A percentile compares a stretch with the other conserved stretches of the same genome.
Evolutionary conservation across 2,329 filamentous ascomycete genomes (phyloP).

Genomic region (Mycosphaerella arachidis): DNA sequence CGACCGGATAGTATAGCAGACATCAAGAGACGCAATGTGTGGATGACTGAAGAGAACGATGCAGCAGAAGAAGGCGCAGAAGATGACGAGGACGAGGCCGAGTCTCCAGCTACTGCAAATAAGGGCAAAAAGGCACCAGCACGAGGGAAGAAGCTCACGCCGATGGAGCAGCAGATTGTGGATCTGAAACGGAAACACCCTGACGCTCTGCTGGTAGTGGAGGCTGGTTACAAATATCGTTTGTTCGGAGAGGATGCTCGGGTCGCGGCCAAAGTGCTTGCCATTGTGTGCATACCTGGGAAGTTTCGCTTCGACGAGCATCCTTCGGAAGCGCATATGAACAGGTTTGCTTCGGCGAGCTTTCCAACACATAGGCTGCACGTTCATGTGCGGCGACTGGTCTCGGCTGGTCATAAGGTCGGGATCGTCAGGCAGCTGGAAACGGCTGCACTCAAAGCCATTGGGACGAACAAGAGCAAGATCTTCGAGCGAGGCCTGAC

Average conservation of each 20-base stretch:
- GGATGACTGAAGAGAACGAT: conserved; percentile 51
- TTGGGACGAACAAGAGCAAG: conserved; percentile 86
- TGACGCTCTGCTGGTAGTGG: conserved; percentile 85
- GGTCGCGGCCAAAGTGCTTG: conserved; percentile 79
- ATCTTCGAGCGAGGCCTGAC: conserved; percentile 91
- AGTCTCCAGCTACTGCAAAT: conserved; percentile 46
- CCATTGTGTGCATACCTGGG: conserved; percentile 94
- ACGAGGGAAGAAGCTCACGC: conserved; percentile 82
- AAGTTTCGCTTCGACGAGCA: conserved; percentile 94
- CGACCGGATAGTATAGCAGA: conserved; percentile 73
- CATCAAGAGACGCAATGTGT: conserved; percentile 57
- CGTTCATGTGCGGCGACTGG: conserved; percentile 89
- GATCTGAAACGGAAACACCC: conserved; percentile 89
- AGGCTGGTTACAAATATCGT: conserved; percentile 96
- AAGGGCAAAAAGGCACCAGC: conserved; percentile 47
- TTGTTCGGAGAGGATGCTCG: conserved; percentile 96
- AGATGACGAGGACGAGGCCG: conserved; percentile 51
- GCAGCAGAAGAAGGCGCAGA: conserved; percentile 51
- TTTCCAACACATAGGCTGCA: conserved; percentile 88
- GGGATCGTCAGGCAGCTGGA: conserved; percentile 92
- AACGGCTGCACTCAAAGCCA: conserved; percentile 92
- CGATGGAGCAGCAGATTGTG: conserved; percentile 87
- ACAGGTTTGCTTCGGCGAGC: conserved; percentile 90
- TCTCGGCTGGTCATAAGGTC: conserved; percentile 90
- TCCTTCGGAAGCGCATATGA: conserved; percentile 84